Conservation (phyloP, 441 rosid species). For the Hypseocharis bilobata region DNA sequence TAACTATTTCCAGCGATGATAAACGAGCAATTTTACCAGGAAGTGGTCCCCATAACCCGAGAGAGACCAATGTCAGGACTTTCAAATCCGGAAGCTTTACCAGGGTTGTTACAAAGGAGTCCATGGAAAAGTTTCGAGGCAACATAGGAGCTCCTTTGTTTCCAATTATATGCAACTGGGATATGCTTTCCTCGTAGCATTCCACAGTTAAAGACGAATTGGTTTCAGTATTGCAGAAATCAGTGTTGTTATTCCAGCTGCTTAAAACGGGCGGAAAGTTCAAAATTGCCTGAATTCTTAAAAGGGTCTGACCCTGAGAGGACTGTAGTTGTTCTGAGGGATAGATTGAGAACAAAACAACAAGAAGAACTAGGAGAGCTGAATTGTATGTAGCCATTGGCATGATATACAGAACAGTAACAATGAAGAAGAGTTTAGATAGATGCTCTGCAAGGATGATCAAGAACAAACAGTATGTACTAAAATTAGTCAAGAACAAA, state of each 20-base stretch:
- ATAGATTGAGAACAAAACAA: constrained; percentile 30
- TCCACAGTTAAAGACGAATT: constrained; percentile 50
- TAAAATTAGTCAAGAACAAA: not conserved
- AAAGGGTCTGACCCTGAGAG: constrained; percentile 57
- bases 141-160: constrained; percentile 36
- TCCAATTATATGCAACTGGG: constrained; percentile 77
- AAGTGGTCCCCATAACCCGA: constrained; percentile 85
- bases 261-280: constrained; percentile 50
- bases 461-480: not conserved
- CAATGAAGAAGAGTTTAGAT: not conserved
- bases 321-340: constrained; percentile 53
- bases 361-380: constrained; percentile 23
- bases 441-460: not conserved
- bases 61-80: constrained; percentile 71
- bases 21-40: constrained; percentile 61
- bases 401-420: too few species aligned
- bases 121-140: constrained; percentile 61
- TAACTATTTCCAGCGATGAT: constrained; percentile 63
- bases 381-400: not conserved
- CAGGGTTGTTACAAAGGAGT: constrained; percentile 71
- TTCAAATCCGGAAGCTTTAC: constrained; percentile 62
- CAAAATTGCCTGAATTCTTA: constrained; percentile 58
- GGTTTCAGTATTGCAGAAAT: constrained; percentile 75
- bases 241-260: constrained; percentile 58
- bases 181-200: constrained; percentile 67